Conservation (phyloP, 305 asterid species). For the Fraxinus ornus region DNA sequence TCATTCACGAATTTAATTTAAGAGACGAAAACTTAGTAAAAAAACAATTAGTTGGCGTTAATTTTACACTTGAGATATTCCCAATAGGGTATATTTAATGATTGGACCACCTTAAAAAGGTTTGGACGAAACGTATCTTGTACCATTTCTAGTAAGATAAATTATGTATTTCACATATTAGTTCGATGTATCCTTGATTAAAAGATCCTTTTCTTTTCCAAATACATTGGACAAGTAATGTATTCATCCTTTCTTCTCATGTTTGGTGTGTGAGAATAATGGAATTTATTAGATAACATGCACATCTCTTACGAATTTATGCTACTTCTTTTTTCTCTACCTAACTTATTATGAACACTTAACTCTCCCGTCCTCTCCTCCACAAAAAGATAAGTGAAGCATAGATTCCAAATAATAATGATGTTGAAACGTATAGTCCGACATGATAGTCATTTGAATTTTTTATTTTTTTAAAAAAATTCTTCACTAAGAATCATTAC, state of each 20-base stretch:
- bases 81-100: not conserved
- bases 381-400: not conserved
- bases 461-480: not conserved
- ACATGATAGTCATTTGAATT: not conserved
- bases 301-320: not conserved
- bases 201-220: not conserved
- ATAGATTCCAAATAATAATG: not conserved
- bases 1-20: not conserved
- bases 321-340: not conserved
- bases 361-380: not conserved
- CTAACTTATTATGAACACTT: not conserved
- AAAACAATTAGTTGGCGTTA: not conserved
- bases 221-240: not conserved
- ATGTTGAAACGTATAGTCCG: not conserved
- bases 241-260: not conserved
- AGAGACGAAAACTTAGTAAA: not conserved
- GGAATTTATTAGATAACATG: not conserved
- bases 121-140: not conserved
- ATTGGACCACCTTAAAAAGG: not conserved
- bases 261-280: not conserved
- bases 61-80: not conserved
- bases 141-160: not conserved
- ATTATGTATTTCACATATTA: not conserved
- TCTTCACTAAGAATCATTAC: not conserved
- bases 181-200: not conserved